These are phyloP conservation scores for Fusarium coffeatum DNA, from an alignment of 2,329 filamentous ascomycete species.

Conservation along the genomic window DNA sequence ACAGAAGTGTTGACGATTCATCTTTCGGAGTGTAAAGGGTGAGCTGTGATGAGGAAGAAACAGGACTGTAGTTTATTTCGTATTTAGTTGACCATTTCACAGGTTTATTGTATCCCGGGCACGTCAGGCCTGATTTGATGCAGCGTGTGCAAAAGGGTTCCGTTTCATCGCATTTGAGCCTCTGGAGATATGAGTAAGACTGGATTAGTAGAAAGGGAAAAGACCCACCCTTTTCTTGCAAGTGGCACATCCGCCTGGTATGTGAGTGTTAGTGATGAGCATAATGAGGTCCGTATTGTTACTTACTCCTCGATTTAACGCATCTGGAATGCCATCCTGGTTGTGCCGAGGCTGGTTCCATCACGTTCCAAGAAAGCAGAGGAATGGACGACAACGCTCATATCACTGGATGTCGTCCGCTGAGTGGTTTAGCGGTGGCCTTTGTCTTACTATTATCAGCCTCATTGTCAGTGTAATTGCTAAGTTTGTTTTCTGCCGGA, in stretches of 20 bases:
- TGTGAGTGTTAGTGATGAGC: background rate
- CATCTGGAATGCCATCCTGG: background rate
- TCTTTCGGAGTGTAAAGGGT: background rate
- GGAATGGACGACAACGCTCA: too few species aligned
- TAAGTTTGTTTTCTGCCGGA: background rate
- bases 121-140: conserved; percentile 18
- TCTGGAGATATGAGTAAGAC: background rate
- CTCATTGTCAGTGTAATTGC: background rate
- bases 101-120: conserved; percentile 30
- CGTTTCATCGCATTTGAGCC: conserved; percentile 37
- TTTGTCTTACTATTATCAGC: background rate
- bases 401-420: too few species aligned
- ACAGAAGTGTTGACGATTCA: background rate
- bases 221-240: conserved; percentile 13
- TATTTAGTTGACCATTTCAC: conserved; percentile 41
- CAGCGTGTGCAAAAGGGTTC: conserved; percentile 31
- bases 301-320: background rate
- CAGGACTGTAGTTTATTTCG: conserved; percentile 1
- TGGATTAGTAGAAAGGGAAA: rapidly evolving
- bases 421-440: too few species aligned
- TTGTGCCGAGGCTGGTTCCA: background rate
- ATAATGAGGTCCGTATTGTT: too few species aligned
- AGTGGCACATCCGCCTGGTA: background rate
- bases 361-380: background rate
- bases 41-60: background rate